These are phyloP conservation scores for Populus hybrid DNA, from an alignment of 441 rosid species.

Conservation along the genomic window DNA sequence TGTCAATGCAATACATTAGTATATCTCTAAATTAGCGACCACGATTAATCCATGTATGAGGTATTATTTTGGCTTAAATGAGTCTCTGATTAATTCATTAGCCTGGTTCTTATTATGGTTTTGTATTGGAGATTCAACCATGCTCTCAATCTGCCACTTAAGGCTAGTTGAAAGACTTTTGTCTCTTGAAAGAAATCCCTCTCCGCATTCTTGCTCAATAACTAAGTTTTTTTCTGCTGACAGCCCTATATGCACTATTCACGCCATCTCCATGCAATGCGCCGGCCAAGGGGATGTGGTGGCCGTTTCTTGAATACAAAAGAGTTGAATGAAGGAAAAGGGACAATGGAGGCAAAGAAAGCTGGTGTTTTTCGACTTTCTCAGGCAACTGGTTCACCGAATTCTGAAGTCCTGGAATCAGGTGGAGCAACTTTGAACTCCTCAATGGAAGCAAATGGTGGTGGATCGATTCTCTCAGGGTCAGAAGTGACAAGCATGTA, in stretches of 20 bases:
- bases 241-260: constrained; percentile 90
- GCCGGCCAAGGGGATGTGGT: constrained; percentile 85
- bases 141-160: background rate
- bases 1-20: background rate
- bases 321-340: constrained; percentile 23
- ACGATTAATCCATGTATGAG: background rate
- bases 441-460: constrained; percentile 37
- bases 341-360: constrained; percentile 31
- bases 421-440: constrained; percentile 54
- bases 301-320: constrained; percentile 84
- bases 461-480: constrained; percentile 45
- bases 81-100: background rate
- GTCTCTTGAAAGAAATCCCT: background rate
- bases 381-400: constrained; percentile 64
- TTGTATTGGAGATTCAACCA: background rate
- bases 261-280: constrained; percentile 88
- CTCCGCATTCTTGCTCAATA: background rate
- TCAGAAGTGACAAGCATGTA: constrained; percentile 74
- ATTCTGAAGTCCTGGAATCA: constrained; percentile 72
- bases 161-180: background rate
- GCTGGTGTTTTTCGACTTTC: constrained; percentile 10
- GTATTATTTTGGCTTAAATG: background rate
- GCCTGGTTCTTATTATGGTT: background rate
- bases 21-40: background rate
- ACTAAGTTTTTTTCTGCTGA: constrained; percentile 16